Evolutionary conservation across 2,329 filamentous ascomycete species (phyloP).

Genomic region (Aspergillus viridinutans): DNA sequence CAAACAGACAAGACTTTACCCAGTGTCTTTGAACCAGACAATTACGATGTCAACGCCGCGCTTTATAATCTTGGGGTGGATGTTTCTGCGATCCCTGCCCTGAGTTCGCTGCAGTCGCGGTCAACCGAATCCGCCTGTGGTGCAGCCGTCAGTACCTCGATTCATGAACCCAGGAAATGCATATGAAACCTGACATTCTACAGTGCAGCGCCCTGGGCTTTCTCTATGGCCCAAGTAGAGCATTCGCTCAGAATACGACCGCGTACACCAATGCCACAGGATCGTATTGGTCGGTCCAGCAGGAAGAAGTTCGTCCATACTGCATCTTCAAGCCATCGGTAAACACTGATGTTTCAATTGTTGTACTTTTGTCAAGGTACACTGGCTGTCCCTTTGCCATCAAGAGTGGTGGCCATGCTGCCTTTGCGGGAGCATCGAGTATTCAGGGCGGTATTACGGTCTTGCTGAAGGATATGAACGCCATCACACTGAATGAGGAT

Average conservation of each 20-base stretch:
- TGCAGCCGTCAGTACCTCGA: too few species aligned
- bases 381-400: conserved; percentile 47
- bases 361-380: conserved; percentile 27
- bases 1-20: neutral
- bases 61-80: neutral
- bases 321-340: conserved; percentile 32
- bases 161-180: too few species aligned
- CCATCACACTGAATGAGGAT: conserved; percentile 25
- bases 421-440: conserved; percentile 52
- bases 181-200: neutral
- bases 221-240: conserved; percentile 11
- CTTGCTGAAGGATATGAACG: conserved; percentile 28
- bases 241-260: conserved; percentile 13
- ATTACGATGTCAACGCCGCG: neutral
- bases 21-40: neutral
- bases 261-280: conserved; percentile 17
- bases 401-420: conserved; percentile 56
- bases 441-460: conserved; percentile 41
- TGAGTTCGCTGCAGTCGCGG: neutral
- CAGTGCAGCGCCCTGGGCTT: conserved; percentile 12
- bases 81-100: neutral
- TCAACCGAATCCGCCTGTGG: neutral
- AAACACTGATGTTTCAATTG: conserved; percentile 28
- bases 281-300: conserved; percentile 36
- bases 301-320: conserved; percentile 28